Base-by-base conservation (phyloP, 1,139 yeast genomes). In the Wickerhamomyces sp. region DNA sequence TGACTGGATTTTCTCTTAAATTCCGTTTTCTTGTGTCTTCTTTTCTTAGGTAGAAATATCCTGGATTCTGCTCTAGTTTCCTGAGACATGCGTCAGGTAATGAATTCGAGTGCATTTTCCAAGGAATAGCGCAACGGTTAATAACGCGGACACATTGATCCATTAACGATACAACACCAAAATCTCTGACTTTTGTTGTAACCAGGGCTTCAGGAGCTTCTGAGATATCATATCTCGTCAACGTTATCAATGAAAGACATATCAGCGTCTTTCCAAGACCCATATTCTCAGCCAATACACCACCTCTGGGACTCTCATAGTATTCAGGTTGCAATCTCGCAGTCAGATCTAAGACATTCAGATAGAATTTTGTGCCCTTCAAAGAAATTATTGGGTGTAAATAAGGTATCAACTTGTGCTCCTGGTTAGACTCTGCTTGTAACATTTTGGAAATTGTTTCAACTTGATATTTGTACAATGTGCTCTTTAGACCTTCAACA, bases 221-320 rank as follows among this genome's bases (percentile, higher is more conserved):
- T 0, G 84, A 64, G 5, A 68, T 51, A 36, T 79, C 81, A 47
- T 56, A 61, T 42, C 70, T 74, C 0, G 87, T 72, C 8, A 70
- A 50, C 44, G 81, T 71, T 1, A 80, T 66, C 31, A 81, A 59
- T 7, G 83, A 76, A 15, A 81, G 55, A 46, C 86, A 78, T 5
- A 81, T 80, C 28, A 77, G 62, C 0, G 88, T 80, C 51, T 81
- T 81, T 0, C 89, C 89, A 14, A 79, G 57, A 0, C 88, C 89
- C 88, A 81, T 81, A 68, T 78, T 79, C 45, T 81, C 89, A 0
- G 86, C 86, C 11, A 81, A 57, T 2, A 81, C 77, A 0, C 88
- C 89, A 13, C 88, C 88, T 43, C 70, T 56, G 0, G 84, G 78
- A 4, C 74, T 58, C 16, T 49, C 44, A 46, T 66, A 73, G 3